Conservation (phyloP, 2,329 filamentous ascomycete species). For the Cercospora beticola region DNA sequence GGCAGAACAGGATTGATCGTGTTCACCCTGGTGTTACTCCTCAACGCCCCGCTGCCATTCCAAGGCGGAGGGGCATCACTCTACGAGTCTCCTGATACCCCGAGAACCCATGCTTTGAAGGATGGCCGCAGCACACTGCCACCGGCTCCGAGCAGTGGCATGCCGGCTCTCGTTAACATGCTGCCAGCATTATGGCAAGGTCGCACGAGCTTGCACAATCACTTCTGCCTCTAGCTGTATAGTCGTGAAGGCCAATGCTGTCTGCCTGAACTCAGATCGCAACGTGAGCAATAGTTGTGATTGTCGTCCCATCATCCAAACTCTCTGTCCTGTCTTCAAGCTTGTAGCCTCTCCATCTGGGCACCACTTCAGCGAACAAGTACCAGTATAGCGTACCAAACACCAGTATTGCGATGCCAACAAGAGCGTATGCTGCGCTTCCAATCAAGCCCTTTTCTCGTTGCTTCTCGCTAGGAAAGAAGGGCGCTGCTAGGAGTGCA, state of each 20-base stretch:
- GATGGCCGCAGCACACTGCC: neutral
- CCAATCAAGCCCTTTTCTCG: conserved; percentile 49
- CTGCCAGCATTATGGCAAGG: neutral
- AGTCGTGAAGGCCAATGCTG: neutral
- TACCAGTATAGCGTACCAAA: conserved; percentile 68
- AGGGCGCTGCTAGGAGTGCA: conserved; percentile 59
- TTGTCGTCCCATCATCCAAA: conserved; percentile 64
- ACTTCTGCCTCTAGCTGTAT: neutral
- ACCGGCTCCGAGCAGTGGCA: neutral
- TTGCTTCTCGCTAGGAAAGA: conserved; percentile 57
- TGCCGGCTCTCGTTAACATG: neutral
- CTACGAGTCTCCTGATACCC: neutral
- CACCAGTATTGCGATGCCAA: conserved; percentile 53
- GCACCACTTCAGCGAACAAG: conserved; percentile 62
- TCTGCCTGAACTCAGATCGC: conserved; percentile 9
- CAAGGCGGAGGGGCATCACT: neutral
- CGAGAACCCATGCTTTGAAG: neutral
- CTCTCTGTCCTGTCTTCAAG: conserved; percentile 62
- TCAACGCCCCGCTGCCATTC: neutral
- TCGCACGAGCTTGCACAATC: neutral
- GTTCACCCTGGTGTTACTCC: neutral
- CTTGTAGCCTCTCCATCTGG: conserved; percentile 58
- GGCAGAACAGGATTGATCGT: neutral
- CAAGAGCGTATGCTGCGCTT: conserved; percentile 55
- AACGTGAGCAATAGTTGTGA: conserved; percentile 50